Evolutionary conservation across 805 yeast genomes (phyloP), one percentile per base, ranked within the genome.

Genomic region (Clavispora asparagi): DNA sequence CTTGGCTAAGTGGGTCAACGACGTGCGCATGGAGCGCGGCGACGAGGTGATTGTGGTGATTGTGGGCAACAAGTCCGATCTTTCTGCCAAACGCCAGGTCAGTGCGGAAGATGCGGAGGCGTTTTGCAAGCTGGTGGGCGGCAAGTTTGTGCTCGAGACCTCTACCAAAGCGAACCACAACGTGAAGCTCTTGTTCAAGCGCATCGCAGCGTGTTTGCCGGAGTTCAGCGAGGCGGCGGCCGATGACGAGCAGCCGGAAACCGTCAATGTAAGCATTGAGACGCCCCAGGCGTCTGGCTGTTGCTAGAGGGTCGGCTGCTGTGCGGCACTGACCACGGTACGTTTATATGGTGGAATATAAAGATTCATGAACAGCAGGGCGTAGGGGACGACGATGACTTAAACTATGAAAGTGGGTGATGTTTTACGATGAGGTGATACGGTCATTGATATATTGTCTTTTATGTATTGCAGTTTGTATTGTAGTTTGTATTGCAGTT

Each of bases 121-220:
- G 47, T 78, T 86, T 55, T 85, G 92, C 28, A 77, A 81, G 54
- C 76, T 76, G 42, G 72, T 88, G 45, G 88, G 85, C 9, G 91
- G 92, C 40, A 80, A 82, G 62, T 81, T 86, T 51, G 87, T 85
- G 63, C 83, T 92, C 63, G 99, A 94, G 62, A 92, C 98, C 1
- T 85, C 95, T 49, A 92, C 98, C 10, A 92, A 91, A 68, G 90
- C 90, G 40, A 97, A 97, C 29, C 87, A 91, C 64, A 94, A 94
- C 57, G 97, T 94, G 46, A 92, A 92, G 68, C 78, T 81, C 45
- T 70, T 94, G 52, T 92, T 94, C 70, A 88, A 90, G 61, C 87
- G 85, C 61, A 86, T 92, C 51, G 99, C 98, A 12, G 87, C 86
- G 61, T 81, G 87, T 47, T 76, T 94, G 49, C 98, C 98, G 1